Evolutionary conservation across 192 early-diverging fungal genomes (phyloP), one percentile per base, ranked within the genome.

Genomic region (Coemansia reversa): DNA sequence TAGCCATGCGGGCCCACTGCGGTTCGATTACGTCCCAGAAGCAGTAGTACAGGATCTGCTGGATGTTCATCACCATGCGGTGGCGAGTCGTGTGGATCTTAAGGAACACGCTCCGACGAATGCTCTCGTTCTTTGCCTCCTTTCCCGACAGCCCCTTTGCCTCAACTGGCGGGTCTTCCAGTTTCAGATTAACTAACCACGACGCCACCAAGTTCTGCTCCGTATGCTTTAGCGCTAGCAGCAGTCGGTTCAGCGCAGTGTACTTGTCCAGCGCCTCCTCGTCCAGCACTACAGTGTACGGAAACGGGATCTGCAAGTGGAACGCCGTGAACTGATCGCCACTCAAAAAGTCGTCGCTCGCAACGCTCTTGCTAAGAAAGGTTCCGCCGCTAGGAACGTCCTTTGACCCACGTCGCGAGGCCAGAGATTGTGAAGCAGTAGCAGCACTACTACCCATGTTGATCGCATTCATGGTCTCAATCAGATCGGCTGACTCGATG

Each of bases 11-110:
- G n/a, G 69, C 67, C 92, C 93, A 97, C 63, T 91, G 88, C 28
- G 93, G 94, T 67, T 98, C 96, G 49, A 99, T 82, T 7, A 97
- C 95, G 69, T 99, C 94, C 62, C 87, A 93, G 58, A 90, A 90
- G 35, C 91, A 84, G 66, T 95, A 96, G 70, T 92, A 92, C 66
- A 93, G 73, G 69, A 96, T 90, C 72, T 96, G 92, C 60, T 96
- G 94, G 16, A 97, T 84, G 78, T 93, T 94, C n/a, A 89, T 84
- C 30, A 96, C 69, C 87, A 98, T 97, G 33, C 87, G 88, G 32
- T 85, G 85, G 30, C 94, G 86, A 19, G 95, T 74, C 7, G 86
- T 85, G 65, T 85, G 89, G 22, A 95, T 83, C 23, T 87, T 83
- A 7, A 85, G 83, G 51, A 87, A 74, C 45, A 80, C 84, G 75